These are phyloP conservation scores for Pseudogymnoascus sp. DNA, from an alignment of 2,329 filamentous ascomycete species.

Conservation along the genomic window DNA sequence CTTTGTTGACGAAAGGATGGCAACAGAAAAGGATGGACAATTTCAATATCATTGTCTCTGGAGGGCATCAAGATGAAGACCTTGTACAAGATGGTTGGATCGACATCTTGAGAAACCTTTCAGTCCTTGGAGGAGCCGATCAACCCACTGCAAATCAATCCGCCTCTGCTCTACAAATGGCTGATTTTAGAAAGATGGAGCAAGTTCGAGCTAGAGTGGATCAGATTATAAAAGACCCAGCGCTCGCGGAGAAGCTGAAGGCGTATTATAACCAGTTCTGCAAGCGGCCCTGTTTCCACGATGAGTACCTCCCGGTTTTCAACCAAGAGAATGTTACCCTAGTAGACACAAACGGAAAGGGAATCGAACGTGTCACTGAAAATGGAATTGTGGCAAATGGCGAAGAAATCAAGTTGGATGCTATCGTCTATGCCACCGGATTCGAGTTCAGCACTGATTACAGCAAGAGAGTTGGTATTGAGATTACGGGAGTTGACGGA, in stretches of 20 bases:
- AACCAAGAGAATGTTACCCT: slow-evolving; percentile 10
- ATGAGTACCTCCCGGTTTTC: slow-evolving; percentile 10
- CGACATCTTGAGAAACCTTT: background rate
- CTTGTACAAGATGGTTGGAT: slow-evolving; percentile 12
- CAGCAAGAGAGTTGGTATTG: background rate
- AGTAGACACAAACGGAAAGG: slow-evolving; percentile 11
- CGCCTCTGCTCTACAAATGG: background rate
- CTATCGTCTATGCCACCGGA: slow-evolving; percentile 10
- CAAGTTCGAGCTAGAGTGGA: slow-evolving; percentile 9
- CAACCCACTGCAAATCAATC: background rate
- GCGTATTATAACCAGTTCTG: slow-evolving; percentile 10
- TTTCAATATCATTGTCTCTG: slow-evolving; percentile 25
- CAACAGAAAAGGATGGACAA: slow-evolving; percentile 38
- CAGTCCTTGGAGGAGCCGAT: background rate
- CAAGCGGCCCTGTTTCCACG: slow-evolving; percentile 12
- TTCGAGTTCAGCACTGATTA: background rate
- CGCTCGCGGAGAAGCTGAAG: slow-evolving; percentile 7
- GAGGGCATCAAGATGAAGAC: background rate
- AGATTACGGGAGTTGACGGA: slow-evolving; percentile 10
- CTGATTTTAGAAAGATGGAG: slow-evolving; percentile 10
- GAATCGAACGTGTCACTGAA: slow-evolving; percentile 9
- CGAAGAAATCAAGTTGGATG: slow-evolving; percentile 2
- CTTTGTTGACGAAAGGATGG: slow-evolving; percentile 36
- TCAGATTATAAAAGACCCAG: slow-evolving; percentile 3
- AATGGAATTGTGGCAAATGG: background rate